Percentiles rank a stretch among this genome's conserved stretches.
These are phyloP conservation scores for Acorus gramineus DNA, from an alignment of 106 monocot species.

Conservation along the genomic window DNA sequence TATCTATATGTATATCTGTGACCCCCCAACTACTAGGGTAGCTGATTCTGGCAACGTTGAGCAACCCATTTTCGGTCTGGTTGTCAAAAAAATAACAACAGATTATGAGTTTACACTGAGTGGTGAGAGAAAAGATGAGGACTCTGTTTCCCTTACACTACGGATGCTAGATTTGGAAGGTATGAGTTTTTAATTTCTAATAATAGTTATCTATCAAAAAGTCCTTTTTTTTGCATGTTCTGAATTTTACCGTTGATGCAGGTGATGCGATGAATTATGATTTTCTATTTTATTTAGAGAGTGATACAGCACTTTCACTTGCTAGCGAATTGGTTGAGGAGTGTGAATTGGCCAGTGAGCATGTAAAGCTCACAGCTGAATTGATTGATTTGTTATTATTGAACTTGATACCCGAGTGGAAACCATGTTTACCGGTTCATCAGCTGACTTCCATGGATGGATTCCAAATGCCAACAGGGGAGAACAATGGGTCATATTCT, in stretches of 20 bases:
- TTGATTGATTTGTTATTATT: conserved; percentile 48
- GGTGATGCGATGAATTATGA: conserved; percentile 11
- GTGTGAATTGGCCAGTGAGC: conserved; percentile 18
- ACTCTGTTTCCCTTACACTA: conserved; percentile 20
- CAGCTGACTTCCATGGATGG: background rate
- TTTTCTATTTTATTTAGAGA: conserved; percentile 29
- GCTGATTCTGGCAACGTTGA: conserved; percentile 5
- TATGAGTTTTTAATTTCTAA: conserved; percentile 1
- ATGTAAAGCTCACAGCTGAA: conserved; percentile 22
- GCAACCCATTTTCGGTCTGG: conserved; percentile 7
- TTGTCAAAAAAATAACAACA: conserved; percentile 14
- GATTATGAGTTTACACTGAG: conserved; percentile 26
- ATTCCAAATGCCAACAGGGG: no score
- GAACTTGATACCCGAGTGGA: conserved; percentile 38
- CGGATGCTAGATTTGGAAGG: conserved; percentile 17
- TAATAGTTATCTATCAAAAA: background rate
- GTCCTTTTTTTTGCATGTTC: background rate
- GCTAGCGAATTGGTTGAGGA: conserved; percentile 57
- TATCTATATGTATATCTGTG: conserved; percentile 8
- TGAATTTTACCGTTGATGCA: conserved; percentile 15
- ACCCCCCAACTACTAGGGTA: conserved; percentile 2
- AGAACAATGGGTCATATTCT: no score
- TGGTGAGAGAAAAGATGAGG: conserved; percentile 17
- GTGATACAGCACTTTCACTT: conserved; percentile 36
- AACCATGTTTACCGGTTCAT: conserved; percentile 22